Evolutionary conservation across 768 basidiomycete genomes (phyloP).

Genomic region (Suillus subluteus): DNA sequence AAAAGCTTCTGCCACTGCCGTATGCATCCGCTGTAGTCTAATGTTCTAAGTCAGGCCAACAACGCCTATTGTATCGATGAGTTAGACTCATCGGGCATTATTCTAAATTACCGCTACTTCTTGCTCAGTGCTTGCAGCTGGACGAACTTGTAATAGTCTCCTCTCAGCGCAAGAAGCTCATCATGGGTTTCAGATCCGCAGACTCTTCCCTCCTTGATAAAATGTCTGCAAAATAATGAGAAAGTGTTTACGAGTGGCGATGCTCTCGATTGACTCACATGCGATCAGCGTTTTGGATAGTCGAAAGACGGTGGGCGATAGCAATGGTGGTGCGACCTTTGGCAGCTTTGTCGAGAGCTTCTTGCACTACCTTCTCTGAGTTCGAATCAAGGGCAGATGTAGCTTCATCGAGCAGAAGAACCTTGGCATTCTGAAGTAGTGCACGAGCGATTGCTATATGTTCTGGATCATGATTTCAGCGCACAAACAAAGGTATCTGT

Average conservation of each 20-base stretch:
- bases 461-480: slow-evolving; percentile 36
- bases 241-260: not conserved
- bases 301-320: slow-evolving; percentile 92
- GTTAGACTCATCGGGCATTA: no score
- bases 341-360: slow-evolving; percentile 89
- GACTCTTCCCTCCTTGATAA: slow-evolving; percentile 85
- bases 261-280: slow-evolving; percentile 54
- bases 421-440: slow-evolving; percentile 85
- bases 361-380: slow-evolving; percentile 94
- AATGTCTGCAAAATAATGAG: slow-evolving; percentile 59
- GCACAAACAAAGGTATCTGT: slow-evolving; percentile 4
- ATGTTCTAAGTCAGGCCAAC: no score
- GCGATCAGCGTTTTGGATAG: slow-evolving; percentile 88
- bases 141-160: slow-evolving; percentile 86
- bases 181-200: slow-evolving; percentile 89
- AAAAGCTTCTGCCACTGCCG: no score
- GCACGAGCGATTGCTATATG: slow-evolving; percentile 89
- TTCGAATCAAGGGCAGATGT: slow-evolving; percentile 90
- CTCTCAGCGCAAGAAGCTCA: slow-evolving; percentile 65
- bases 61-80: no score
- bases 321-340: slow-evolving; percentile 93
- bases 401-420: slow-evolving; percentile 86
- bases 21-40: no score
- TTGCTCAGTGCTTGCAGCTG: slow-evolving; percentile 78
- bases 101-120: slow-evolving; percentile 11